phyloP scores from a whole-genome alignment of 2,329 filamentous ascomycete species.

The Aspergillus awamori region DNA sequence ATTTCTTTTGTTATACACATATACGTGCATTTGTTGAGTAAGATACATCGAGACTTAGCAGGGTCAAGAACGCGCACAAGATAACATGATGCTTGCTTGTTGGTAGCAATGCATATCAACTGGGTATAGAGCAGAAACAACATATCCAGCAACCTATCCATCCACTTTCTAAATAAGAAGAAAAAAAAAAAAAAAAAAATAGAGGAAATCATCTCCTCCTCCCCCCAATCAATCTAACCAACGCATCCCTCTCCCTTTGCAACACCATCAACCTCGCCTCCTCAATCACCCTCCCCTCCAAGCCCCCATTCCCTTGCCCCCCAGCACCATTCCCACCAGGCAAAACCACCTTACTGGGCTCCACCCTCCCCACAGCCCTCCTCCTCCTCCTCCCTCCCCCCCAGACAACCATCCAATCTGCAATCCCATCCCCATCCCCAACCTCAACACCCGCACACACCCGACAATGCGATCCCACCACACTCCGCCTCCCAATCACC shows the following conservation, averaged over 20 bases:
- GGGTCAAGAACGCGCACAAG: too few relatives aligned
- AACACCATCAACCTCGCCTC: slow-evolving; percentile 67
- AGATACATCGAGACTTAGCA: too few relatives aligned
- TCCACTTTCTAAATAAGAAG: too few relatives aligned
- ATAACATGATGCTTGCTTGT: too few relatives aligned
- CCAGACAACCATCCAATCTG: slow-evolving; percentile 71
- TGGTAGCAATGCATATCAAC: too few relatives aligned
- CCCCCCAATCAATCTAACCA: slow-evolving; percentile 62
- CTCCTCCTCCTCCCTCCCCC: slow-evolving; percentile 56
- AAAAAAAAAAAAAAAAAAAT: background rate
- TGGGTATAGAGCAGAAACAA: too few relatives aligned
- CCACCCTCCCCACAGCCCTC: slow-evolving; percentile 25
- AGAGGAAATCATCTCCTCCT: slow-evolving; percentile 31
- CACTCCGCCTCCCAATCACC: slow-evolving; percentile 36
- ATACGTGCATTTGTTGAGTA: background rate
- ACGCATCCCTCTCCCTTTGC: slow-evolving; percentile 67
- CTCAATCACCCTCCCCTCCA: slow-evolving; percentile 63
- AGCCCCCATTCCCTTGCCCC: slow-evolving; percentile 15
- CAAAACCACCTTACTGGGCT: slow-evolving; percentile 10
- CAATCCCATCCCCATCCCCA: slow-evolving; percentile 59
- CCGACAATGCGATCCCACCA: slow-evolving; percentile 63
- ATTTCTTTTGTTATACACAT: slow-evolving; percentile 7
- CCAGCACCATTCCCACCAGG: slow-evolving; percentile 20
- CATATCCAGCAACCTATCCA: background rate
- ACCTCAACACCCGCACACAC: slow-evolving; percentile 65